Conservation (phyloP, 805 yeast species). For the Sugiyamaella lignohabitans region DNA sequence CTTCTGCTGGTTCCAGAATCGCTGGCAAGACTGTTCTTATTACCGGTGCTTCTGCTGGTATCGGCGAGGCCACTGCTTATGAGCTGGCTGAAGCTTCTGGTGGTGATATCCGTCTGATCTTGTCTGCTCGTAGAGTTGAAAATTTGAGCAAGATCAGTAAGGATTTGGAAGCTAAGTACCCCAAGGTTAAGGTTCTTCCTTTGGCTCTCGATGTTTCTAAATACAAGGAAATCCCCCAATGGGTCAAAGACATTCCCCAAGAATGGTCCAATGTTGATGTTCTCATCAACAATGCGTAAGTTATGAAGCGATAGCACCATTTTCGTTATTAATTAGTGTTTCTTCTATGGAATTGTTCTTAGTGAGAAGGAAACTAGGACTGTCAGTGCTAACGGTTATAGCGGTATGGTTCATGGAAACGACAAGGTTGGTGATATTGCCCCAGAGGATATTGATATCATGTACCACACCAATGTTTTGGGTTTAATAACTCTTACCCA, state of each 20-base stretch:
- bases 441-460: slow-evolving; percentile 57
- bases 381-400: slow-evolving; percentile 5
- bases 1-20: slow-evolving; percentile 71
- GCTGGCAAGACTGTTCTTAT: slow-evolving; percentile 73
- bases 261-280: slow-evolving; percentile 55
- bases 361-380: neutral
- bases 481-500: slow-evolving; percentile 84
- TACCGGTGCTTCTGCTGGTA: slow-evolving; percentile 97
- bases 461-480: slow-evolving; percentile 82
- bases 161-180: slow-evolving; percentile 43
- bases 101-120: slow-evolving; percentile 62
- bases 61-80: slow-evolving; percentile 85
- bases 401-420: slow-evolving; percentile 62
- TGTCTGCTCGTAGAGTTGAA: slow-evolving; percentile 73
- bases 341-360: neutral
- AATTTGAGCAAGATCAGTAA: slow-evolving; percentile 44
- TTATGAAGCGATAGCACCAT: neutral
- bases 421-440: slow-evolving; percentile 68
- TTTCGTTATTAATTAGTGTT: slow-evolving; percentile 3
- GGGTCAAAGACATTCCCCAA: slow-evolving; percentile 45
- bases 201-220: slow-evolving; percentile 53
- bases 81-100: slow-evolving; percentile 75
- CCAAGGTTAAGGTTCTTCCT: slow-evolving; percentile 41
- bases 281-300: slow-evolving; percentile 54
- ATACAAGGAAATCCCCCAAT: slow-evolving; percentile 45